Evolutionary conservation across 2,329 filamentous ascomycete genomes (phyloP).

Genomic region (Colletotrichum eremochloae): DNA sequence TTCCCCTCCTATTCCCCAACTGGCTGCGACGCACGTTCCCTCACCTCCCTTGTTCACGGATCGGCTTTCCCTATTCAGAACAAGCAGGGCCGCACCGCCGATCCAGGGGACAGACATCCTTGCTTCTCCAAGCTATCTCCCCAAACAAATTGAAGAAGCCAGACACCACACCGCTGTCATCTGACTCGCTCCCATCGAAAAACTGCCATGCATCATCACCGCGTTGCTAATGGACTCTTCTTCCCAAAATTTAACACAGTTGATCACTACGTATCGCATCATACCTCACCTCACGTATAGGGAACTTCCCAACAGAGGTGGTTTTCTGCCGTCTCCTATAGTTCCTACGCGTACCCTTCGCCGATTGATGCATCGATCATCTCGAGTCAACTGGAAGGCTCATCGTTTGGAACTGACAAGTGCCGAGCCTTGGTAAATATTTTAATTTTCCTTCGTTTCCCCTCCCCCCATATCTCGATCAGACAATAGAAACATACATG

Average conservation of each 20-base stretch:
- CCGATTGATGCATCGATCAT: neutral
- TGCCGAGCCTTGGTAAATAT: neutral
- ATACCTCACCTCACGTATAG: neutral
- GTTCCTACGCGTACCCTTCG: neutral
- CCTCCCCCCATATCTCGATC: no score
- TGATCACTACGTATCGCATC: neutral
- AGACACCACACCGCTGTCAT: neutral
- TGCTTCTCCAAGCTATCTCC: constrained; percentile 16
- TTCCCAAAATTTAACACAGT: neutral
- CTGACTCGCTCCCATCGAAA: neutral
- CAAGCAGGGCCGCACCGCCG: constrained; percentile 34
- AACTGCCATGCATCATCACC: neutral
- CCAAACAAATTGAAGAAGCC: constrained; percentile 23
- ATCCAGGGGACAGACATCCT: constrained; percentile 28
- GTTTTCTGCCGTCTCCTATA: neutral
- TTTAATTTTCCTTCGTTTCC: no score
- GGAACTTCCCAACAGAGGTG: neutral
- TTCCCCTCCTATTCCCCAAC: constrained; percentile 10
- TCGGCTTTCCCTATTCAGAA: constrained; percentile 19
- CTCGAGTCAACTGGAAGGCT: neutral
- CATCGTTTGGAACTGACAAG: neutral
- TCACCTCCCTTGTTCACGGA: constrained; percentile 14
- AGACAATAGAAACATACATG: no score
- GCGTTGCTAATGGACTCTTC: neutral
- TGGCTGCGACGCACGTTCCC: constrained; percentile 22